Conservation (phyloP, 1,284 basidiomycete genomes). For the Xerocomus minutiporus region DNA sequence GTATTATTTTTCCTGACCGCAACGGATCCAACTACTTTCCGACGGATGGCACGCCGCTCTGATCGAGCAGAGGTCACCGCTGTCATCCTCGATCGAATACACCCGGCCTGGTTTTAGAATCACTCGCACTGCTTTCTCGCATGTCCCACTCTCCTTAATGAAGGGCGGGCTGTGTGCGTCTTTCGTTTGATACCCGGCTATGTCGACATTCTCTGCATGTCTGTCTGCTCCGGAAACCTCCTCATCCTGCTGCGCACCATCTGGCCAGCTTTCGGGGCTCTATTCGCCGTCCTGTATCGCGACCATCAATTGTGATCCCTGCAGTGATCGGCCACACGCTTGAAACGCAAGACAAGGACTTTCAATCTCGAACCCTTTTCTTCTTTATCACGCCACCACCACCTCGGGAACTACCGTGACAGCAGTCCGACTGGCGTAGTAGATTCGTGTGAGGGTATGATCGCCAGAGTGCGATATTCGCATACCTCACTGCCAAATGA, state of each 20-base stretch:
- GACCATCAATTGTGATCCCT: background rate
- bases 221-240: background rate
- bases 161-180: background rate
- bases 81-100: slow-evolving; percentile 1
- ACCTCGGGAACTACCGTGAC: background rate
- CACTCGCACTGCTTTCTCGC: background rate
- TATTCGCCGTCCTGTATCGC: background rate
- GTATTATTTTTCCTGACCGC: background rate
- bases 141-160: background rate
- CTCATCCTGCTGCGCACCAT: background rate
- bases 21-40: background rate
- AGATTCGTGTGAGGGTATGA: background rate
- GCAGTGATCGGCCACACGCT: background rate
- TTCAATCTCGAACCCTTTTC: background rate
- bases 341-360: background rate
- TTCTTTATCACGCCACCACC: background rate
- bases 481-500: background rate
- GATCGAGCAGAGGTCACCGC: background rate
- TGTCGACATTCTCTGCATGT: background rate
- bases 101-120: too few relatives aligned
- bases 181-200: background rate
- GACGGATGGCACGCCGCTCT: background rate
- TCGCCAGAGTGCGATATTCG: background rate
- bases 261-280: background rate
- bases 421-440: background rate